Base-by-base conservation (phyloP, 2,329 filamentous ascomycete genomes). In the Fusarium aywerte region DNA sequence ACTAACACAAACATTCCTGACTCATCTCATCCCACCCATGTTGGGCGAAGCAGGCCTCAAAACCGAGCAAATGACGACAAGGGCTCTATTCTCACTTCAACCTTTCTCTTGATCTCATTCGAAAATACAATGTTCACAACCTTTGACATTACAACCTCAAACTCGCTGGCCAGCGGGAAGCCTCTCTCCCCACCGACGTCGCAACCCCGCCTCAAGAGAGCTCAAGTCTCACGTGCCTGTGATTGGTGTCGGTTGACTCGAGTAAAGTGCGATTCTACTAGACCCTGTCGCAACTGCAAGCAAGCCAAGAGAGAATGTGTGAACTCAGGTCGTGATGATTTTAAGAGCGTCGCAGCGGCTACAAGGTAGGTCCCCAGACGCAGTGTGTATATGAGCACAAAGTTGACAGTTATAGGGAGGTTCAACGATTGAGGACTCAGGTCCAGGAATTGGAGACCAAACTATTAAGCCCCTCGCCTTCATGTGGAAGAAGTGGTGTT, bases 221-320 rank as follows among this genome's bases (percentile, higher is more conserved):
- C 67, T 32, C 74, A 75, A 16, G 74, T 76, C 51, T 73, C 74
- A 4, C 62, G 74, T 4, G 74, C 74, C 9, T 76, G 74, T 48
- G 74, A 75, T 55, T 75, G 74, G 74, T 76, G 74, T 64, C 74
- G 73, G 12, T 65, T 74, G 18, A 68, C 68, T 7, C 65, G 74
- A 25, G 70, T 75, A 40, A 76, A 75, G 27, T 76, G 74, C 52
- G 74, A 76, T 49, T 67, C 70, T 7, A 66, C 68, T 4, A 36
- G 72, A n/a, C 73, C 73, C 3, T 75, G 73, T 61, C 60, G 67
- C 11, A 74, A 67, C 25, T 74, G 71, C 51, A 74, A 69, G 18
- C 64, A 73, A 20, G 64, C 70, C 4, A 69, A 67, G 36, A 65
- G 70, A 5, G 70, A 72, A 32, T 74, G 72, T 31, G 61, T 66